Conservation (phyloP, 768 basidiomycete genomes). For the Russula emetica region DNA sequence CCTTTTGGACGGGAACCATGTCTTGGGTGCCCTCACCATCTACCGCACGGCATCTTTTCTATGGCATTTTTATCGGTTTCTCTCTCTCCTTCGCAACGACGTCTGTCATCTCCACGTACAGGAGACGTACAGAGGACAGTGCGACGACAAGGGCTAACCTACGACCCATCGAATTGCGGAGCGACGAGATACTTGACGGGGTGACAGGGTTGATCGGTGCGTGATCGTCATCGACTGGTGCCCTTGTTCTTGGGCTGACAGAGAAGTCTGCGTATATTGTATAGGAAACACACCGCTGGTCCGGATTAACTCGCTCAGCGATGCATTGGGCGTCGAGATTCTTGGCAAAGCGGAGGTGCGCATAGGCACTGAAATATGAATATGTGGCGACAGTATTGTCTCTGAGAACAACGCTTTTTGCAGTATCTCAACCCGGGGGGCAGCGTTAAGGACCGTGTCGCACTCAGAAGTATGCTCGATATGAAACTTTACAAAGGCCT, state of each 20-base stretch:
- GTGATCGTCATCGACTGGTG: conserved; percentile 25
- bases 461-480: conserved; percentile 64
- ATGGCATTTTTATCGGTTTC: conserved; percentile 67
- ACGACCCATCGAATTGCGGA: conserved; percentile 65
- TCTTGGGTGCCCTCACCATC: conserved; percentile 31
- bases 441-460: conserved; percentile 97
- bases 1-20: conserved; percentile 10
- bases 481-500: neutral
- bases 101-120: conserved; percentile 53
- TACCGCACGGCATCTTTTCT: conserved; percentile 37
- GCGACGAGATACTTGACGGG: conserved; percentile 75
- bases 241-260: neutral
- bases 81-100: conserved; percentile 71
- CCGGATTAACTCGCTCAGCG: conserved; percentile 85
- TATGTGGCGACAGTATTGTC: neutral
- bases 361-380: neutral
- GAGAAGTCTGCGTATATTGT: neutral
- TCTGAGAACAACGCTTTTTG: neutral
- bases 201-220: conserved; percentile 83
- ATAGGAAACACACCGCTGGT: conserved; percentile 92
- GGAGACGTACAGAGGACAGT: conserved; percentile 47
- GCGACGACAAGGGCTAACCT: conserved; percentile 34
- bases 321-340: conserved; percentile 89
- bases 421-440: conserved; percentile 97
- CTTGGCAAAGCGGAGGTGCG: conserved; percentile 90